These are phyloP conservation scores for Phalaenopsis hybrid DNA, from an alignment of 116 monocot genomes.

Conservation along the genomic window DNA sequence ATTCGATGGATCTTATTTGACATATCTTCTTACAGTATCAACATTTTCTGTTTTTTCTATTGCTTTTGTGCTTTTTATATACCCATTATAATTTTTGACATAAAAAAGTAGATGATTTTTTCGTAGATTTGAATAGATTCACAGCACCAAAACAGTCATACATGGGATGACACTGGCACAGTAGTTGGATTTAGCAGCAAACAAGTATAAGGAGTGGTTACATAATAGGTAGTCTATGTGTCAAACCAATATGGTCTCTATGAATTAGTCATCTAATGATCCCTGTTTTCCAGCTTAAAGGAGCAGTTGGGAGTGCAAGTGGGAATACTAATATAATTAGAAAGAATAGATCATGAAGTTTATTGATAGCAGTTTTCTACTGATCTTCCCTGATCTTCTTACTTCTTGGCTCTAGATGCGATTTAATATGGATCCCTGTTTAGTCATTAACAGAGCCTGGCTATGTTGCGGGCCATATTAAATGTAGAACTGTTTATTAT, in stretches of 20 bases:
- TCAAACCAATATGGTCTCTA: background rate
- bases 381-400: background rate
- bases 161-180: background rate
- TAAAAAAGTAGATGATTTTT: background rate
- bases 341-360: background rate
- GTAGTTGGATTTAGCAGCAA: background rate
- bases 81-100: background rate
- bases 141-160: background rate
- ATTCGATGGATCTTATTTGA: background rate
- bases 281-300: background rate
- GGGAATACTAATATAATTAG: background rate
- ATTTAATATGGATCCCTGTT: background rate
- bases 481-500: background rate
- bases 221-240: background rate
- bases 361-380: background rate
- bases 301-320: background rate
- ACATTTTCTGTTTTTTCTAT: background rate
- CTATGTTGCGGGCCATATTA: background rate
- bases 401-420: background rate
- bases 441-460: background rate
- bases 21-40: background rate
- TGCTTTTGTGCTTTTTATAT: background rate
- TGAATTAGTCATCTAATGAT: background rate
- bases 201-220: background rate
- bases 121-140: background rate